phyloP scores from a whole-genome alignment of 2,329 filamentous ascomycete species.

The Conoideocrella luteorostrata region DNA sequence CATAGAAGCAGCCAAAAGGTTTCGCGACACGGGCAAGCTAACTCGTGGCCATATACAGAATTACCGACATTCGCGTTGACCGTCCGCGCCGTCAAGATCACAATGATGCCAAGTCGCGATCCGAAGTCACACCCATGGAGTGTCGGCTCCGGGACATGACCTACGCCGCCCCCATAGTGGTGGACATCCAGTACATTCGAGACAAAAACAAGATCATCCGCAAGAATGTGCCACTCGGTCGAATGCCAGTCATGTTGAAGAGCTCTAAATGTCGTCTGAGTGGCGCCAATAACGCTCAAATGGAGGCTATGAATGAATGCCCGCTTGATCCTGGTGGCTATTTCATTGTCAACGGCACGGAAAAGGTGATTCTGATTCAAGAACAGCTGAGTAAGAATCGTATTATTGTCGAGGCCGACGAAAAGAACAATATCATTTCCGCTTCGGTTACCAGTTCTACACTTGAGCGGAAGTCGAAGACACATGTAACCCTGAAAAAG shows the following conservation, averaged over 20 bases:
- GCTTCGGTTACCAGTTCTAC: conserved; percentile 97
- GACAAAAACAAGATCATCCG: conserved; percentile 70
- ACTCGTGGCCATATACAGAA: conserved; percentile 31
- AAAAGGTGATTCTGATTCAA: conserved; percentile 97
- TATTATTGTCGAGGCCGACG: conserved; percentile 90
- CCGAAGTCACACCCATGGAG: conserved; percentile 86
- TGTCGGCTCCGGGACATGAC: conserved; percentile 94
- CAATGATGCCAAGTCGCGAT: conserved; percentile 62
- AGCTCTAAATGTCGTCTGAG: conserved; percentile 88
- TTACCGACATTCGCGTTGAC: conserved; percentile 84
- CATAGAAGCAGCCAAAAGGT: too few species aligned
- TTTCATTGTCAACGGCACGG: conserved; percentile 94
- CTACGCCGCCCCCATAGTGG: conserved; percentile 90
- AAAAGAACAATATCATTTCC: conserved; percentile 87
- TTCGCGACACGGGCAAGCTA: too few species aligned
- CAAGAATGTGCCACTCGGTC: conserved; percentile 73
- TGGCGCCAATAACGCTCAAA: conserved; percentile 76
- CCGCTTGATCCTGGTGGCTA: conserved; percentile 94
- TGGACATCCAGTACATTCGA: conserved; percentile 85
- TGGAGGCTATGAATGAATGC: conserved; percentile 92
- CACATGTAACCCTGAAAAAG: conserved; percentile 91
- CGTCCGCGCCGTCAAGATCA: conserved; percentile 73
- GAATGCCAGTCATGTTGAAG: conserved; percentile 94
- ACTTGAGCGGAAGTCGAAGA: conserved; percentile 96
- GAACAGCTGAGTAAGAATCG: conserved; percentile 99